Base-by-base conservation (phyloP, 768 basidiomycete species). In the Tricholoma flavovirens region DNA sequence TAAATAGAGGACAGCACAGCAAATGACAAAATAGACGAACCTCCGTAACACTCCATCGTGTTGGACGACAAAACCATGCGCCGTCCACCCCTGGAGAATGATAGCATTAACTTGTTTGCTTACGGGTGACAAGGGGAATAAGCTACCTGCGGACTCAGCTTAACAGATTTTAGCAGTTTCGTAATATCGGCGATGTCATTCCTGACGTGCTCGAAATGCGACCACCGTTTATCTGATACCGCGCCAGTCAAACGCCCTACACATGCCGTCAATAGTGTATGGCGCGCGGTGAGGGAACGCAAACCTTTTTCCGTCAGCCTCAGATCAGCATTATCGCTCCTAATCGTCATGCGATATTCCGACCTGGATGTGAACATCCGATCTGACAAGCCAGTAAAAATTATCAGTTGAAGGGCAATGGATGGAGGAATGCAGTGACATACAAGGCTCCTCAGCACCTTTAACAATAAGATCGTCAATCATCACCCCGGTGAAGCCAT, bases 291-390 rank as follows among this genome's bases (percentile, higher is more conserved):
- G 17, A 42, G 19, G 40, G 6, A 42, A 19, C 17, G 21, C n/a
- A 50, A 36, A 80, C 90, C 93, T 69, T 84, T 85, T 62, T 82
- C 81, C 0, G 93, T 95, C 56, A 96, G 71, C 46, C 93, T 79
- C 51, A 84, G 49, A 71, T 96, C 93, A 2, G 93, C 93, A 60
- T 96, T 96, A 69, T 96, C 93, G 51, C 88, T 86, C 51, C 93
- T 78, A 42, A 95, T 79, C 0, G 86, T 86, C 83, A 96, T 86
- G 21, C 93, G 83, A 66, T 93, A 96, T 64, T 96, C 93, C 14
- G 89, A 91, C 35, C 93, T 79, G 14, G 89, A 88, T 0, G 93
- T 95, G 69, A 96, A 95, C 90, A 95, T 94, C 24, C 93, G 88
- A 62, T 95, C 91, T 93, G 63, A 35, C 29, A 42, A 3, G 19